Percentiles rank a stretch among this genome's conserved stretches.
Conservation (phyloP, 163 green algal genomes). For the Scenedesmus sp. region DNA sequence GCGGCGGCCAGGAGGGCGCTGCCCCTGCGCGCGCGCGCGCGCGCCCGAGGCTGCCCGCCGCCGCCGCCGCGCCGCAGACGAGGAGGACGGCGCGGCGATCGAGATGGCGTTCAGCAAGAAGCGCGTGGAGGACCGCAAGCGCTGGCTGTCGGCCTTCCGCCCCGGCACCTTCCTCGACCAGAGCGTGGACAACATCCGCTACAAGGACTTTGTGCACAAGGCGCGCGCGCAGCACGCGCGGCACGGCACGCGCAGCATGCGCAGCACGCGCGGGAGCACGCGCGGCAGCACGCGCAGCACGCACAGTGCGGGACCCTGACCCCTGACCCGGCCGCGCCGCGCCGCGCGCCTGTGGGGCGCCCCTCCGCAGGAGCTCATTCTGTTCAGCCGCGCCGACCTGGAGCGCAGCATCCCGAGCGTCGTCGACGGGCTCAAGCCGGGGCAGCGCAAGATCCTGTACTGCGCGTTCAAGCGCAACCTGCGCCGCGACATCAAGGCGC, state of each 20-base stretch:
- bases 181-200: constrained; percentile 81
- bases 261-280: too few species aligned
- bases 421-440: constrained; percentile 98
- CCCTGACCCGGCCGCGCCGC: too few species aligned
- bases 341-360: neutral
- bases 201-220: constrained; percentile 99
- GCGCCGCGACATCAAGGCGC: constrained; percentile 96
- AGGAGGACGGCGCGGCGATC: constrained; percentile 85
- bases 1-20: too few species aligned
- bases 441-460: constrained; percentile 99
- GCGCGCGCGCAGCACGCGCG: constrained; percentile 44
- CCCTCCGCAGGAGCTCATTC: constrained; percentile 88
- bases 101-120: constrained; percentile 99
- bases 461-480: constrained; percentile 98
- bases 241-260: neutral
- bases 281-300: too few species aligned
- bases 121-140: constrained; percentile 97
- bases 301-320: too few species aligned
- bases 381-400: constrained; percentile 95
- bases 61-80: constrained; percentile 52
- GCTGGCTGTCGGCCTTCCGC: constrained; percentile 89
- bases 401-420: constrained; percentile 96
- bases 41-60: too few species aligned
- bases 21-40: too few species aligned
- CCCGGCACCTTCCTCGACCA: constrained; percentile 95